Percentiles rank a stretch among this genome's conserved stretches.
Conservation (phyloP, 805 yeast species). For the Hanseniaspora singularis region DNA sequence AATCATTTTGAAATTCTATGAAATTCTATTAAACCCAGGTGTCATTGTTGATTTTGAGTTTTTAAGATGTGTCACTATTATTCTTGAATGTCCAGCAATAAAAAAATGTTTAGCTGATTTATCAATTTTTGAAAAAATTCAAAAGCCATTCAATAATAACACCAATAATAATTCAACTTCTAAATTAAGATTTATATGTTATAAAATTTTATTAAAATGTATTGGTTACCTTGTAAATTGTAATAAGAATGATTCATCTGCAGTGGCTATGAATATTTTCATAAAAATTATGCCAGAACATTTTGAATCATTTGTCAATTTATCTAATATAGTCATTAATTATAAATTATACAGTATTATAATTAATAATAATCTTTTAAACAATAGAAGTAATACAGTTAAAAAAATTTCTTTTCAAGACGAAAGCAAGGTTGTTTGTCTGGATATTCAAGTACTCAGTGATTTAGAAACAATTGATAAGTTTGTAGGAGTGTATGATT, state of each 20-base stretch:
- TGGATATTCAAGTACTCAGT: no score
- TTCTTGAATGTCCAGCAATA: slow-evolving; percentile 58
- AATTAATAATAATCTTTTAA: no score
- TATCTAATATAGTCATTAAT: background rate
- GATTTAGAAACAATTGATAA: no score
- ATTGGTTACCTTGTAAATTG: slow-evolving; percentile 53
- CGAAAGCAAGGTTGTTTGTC: no score
- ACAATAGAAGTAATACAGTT: no score
- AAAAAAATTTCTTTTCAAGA: no score
- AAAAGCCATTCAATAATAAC: background rate
- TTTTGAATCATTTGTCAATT: background rate
- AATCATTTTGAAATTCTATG: background rate
- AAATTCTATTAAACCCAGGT: background rate
- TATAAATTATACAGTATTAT: no score
- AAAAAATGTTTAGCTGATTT: slow-evolving; percentile 34
- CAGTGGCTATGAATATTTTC: background rate
- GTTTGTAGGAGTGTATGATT: background rate
- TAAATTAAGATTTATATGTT: slow-evolving; percentile 19
- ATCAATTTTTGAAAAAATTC: background rate
- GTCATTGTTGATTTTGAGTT: background rate
- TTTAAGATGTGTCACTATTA: slow-evolving; percentile 48
- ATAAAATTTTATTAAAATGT: slow-evolving; percentile 55
- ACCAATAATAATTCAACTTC: slow-evolving; percentile 35
- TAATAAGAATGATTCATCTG: background rate
- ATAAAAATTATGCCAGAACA: background rate